Evolutionary conservation across 768 basidiomycete species (phyloP).

Genomic region (Thelephora aurantiotincta): DNA sequence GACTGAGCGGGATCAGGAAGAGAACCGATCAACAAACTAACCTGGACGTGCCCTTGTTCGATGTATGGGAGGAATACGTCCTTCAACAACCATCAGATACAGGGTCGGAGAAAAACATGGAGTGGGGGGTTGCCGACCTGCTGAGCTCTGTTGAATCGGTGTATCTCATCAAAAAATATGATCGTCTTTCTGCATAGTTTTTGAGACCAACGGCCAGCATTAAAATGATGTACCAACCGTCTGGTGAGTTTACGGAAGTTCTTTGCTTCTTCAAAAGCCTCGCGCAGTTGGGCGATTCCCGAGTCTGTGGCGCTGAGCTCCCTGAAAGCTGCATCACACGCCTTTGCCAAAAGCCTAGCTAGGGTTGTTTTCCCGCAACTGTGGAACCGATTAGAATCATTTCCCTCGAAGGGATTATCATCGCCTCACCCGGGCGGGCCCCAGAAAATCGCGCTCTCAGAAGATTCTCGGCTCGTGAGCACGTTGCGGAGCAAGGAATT

Average conservation of each 20-base stretch:
- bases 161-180: constrained; percentile 76
- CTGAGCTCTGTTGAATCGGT: constrained; percentile 61
- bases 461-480: constrained; percentile 28
- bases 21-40: background rate
- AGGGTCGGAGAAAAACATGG: background rate
- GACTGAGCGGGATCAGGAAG: background rate
- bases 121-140: constrained; percentile 27
- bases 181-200: constrained; percentile 42
- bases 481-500: constrained; percentile 42
- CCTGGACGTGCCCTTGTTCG: constrained; percentile 65
- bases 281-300: constrained; percentile 55
- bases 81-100: constrained; percentile 18
- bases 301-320: constrained; percentile 67
- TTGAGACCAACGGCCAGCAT: constrained; percentile 2
- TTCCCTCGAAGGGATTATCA: background rate
- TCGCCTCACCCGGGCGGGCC: constrained; percentile 50
- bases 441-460: constrained; percentile 59
- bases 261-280: constrained; percentile 68
- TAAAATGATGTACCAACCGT: constrained; percentile 24
- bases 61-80: constrained; percentile 74
- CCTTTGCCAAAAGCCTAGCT: constrained; percentile 52
- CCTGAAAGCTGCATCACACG: constrained; percentile 47
- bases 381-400: background rate
- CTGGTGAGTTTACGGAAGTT: constrained; percentile 48
- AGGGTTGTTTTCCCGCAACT: constrained; percentile 69